Evolutionary conservation across 2,329 filamentous ascomycete species (phyloP).

Genomic region (Colletotrichum liriopes): DNA sequence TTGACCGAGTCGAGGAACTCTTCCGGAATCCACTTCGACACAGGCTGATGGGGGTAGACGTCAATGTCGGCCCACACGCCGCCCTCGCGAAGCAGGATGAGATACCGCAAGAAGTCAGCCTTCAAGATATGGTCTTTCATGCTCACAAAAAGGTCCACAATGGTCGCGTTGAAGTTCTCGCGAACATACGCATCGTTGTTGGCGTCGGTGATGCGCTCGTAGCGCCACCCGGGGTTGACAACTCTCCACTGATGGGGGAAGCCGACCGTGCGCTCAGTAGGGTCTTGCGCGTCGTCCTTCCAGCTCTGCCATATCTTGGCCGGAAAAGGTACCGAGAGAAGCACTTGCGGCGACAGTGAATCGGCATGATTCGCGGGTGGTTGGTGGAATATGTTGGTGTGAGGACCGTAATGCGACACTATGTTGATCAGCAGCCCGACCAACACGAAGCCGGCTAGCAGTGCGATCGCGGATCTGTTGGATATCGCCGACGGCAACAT

Average conservation of each 20-base stretch:
- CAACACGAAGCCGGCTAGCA: background rate
- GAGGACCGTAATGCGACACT: background rate
- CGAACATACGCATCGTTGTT: constrained; percentile 64
- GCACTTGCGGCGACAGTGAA: background rate
- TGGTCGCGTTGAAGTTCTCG: constrained; percentile 74
- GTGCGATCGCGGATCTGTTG: background rate
- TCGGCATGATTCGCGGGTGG: background rate
- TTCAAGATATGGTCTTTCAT: constrained; percentile 68
- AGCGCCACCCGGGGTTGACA: constrained; percentile 48
- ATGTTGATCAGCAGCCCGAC: constrained; percentile 7
- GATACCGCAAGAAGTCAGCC: constrained; percentile 73
- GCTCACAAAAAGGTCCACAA: constrained; percentile 64
- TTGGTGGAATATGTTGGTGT: background rate
- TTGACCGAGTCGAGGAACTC: constrained; percentile 75
- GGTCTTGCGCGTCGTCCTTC: constrained; percentile 49
- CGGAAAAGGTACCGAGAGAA: constrained; percentile 33
- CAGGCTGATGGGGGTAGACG: constrained; percentile 75
- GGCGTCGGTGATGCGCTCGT: constrained; percentile 50
- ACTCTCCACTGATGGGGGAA: constrained; percentile 48
- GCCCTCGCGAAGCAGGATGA: constrained; percentile 76
- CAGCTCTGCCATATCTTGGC: constrained; percentile 53
- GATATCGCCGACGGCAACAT: constrained; percentile 11
- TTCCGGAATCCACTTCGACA: constrained; percentile 76
- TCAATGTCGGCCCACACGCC: constrained; percentile 82
- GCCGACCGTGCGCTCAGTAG: constrained; percentile 48